Base-by-base conservation (phyloP, 129 eudicot genomes). In the Centella asiatica region DNA sequence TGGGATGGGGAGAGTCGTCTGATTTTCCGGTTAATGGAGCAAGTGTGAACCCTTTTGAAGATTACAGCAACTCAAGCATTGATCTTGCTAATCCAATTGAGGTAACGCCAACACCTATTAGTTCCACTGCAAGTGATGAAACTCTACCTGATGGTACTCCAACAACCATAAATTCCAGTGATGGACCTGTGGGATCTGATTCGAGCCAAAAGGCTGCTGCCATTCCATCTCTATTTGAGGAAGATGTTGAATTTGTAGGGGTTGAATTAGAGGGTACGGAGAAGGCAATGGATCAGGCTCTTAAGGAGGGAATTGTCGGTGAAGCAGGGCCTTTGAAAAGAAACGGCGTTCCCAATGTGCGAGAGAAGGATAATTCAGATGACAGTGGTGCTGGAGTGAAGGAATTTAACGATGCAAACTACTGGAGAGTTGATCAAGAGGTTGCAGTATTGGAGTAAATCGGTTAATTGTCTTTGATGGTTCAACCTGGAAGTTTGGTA, bases 241-340 rank as follows among this genome's bases (percentile, higher is more conserved):
- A 90, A 69, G 97, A 90, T 73, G 95, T 86, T 40, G 97, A 90
- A 80, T 90, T 83, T 81, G 95, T 86, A 5, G 97, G 94, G 60
- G 87, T 86, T 67, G 97, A 83, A 77, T 42, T 61, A 18, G 97
- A 86, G 66, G 94, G 89, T 14, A 83, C 89, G 5, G 94, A 90
- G 56, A 90, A 81, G 67, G 97, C 89, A 25, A 90, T 83, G 83
- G 81, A 81, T 29, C 85, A 76, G 59, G 95, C 85, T 67, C 62
- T 83, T 32, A 86, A 83, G 65, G 94, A 86, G 71, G 98, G 98
- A 19, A 87, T 80, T 13, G 98, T 90, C 25, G 98, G 89, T 50
- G 96, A 86, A 77, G 95, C 94, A 9, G 90, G 83, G 27, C 79
- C 84, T 0, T 59, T 83, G 62, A 90, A 83, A 72, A 74, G 70